Conservation (phyloP, 306 rosid genomes). For the Cucumis hystrix region DNA sequence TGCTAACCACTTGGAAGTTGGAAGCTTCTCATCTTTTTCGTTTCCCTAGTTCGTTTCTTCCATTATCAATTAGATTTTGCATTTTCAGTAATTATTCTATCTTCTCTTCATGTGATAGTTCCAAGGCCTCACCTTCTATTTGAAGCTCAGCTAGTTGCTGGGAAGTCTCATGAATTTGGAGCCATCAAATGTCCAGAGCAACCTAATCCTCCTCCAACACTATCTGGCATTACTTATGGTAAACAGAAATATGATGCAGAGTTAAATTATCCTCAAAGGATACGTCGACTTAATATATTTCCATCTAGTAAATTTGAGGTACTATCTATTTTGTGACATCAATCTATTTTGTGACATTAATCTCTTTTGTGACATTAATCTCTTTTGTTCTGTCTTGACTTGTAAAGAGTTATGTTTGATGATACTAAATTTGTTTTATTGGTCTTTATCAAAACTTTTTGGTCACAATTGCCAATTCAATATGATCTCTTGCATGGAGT, state of each 20-base stretch:
- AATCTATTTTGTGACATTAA: background rate
- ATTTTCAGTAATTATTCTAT: slow-evolving; percentile 15
- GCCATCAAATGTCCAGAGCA: slow-evolving; percentile 64
- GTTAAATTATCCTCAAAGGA: slow-evolving; percentile 76
- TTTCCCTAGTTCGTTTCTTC: background rate
- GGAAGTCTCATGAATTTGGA: slow-evolving; percentile 77
- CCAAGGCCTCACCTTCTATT: slow-evolving; percentile 93
- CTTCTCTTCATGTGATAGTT: slow-evolving; percentile 39
- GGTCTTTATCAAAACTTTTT: background rate
- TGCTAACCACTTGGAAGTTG: background rate
- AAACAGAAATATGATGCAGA: slow-evolving; percentile 92
- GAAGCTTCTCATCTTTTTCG: background rate
- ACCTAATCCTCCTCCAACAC: slow-evolving; percentile 40
- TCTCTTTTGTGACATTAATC: background rate
- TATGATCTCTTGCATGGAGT: too few relatives aligned
- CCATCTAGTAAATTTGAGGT: slow-evolving; percentile 82
- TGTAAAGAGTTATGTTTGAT: background rate
- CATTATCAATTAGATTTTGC: background rate
- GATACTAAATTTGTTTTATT: background rate
- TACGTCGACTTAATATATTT: slow-evolving; percentile 73
- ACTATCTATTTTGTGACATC: slow-evolving; percentile 7
- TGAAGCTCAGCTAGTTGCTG: slow-evolving; percentile 93
- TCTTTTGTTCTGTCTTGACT: background rate
- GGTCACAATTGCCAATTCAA: background rate
- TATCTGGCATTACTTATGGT: slow-evolving; percentile 45